phyloP scores from a whole-genome alignment of 73 alveolate species.

The Paramecium sexaurelia region DNA sequence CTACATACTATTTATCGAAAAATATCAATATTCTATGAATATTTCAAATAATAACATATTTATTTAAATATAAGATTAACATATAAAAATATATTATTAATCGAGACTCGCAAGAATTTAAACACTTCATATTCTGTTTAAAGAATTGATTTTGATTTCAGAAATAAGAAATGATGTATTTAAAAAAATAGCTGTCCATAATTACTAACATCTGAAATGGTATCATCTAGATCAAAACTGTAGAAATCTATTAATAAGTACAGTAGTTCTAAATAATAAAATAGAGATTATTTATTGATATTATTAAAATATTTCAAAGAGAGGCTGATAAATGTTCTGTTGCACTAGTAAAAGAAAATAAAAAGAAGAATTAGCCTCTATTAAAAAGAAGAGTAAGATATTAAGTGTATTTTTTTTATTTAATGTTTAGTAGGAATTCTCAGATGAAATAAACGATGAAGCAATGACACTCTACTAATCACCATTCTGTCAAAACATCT shows the following conservation, averaged over 20 bases:
- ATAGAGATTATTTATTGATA: neutral
- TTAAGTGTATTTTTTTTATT: neutral
- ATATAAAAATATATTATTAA: no score
- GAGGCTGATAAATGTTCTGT: neutral
- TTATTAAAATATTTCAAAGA: neutral
- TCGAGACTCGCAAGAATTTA: no score
- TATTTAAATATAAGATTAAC: no score
- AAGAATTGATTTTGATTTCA: no score
- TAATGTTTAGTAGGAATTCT: neutral
- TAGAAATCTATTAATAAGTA: neutral
- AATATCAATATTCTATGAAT: no score
- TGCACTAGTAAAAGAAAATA: neutral
- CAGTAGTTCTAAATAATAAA: neutral
- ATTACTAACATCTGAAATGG: neutral
- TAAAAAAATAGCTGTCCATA: neutral
- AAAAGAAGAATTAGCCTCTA: neutral
- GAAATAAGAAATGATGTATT: neutral
- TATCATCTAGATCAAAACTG: neutral
- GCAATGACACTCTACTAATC: constrained; percentile 1
- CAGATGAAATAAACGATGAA: neutral
- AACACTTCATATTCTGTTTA: no score
- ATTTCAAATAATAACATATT: no score
- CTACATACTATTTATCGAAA: no score
- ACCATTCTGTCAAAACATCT: neutral
- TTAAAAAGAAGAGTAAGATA: neutral